Evolutionary conservation across 129 eudicot genomes (phyloP).

Genomic region (Artemisia annua): DNA sequence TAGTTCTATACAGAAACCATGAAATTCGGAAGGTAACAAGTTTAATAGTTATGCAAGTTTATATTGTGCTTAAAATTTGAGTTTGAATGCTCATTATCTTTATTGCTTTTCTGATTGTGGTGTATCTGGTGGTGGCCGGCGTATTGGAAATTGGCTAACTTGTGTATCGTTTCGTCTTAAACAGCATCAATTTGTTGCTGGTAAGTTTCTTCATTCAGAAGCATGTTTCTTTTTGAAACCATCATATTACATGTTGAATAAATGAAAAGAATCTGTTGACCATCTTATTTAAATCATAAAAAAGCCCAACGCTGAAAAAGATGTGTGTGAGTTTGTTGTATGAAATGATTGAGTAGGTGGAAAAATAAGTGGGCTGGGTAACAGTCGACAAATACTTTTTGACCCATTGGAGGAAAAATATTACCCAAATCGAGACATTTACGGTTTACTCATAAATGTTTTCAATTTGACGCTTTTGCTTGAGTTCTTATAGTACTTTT

Average conservation of each 20-base stretch:
- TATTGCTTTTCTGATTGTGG: constrained; percentile 13
- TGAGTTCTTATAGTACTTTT: background rate
- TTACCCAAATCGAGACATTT: too few relatives aligned
- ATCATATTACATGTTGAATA: background rate
- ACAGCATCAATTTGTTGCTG: constrained; percentile 99
- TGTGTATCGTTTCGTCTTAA: constrained; percentile 24
- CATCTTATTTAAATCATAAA: background rate
- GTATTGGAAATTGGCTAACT: constrained; percentile 33
- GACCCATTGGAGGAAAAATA: background rate
- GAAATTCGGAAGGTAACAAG: constrained; percentile 85
- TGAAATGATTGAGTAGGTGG: background rate
- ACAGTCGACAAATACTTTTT: background rate
- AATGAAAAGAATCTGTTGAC: background rate
- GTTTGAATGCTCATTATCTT: constrained; percentile 14
- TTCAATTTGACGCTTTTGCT: too few relatives aligned
- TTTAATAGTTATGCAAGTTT: constrained; percentile 11
- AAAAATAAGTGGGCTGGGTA: background rate
- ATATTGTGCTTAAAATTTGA: constrained; percentile 2
- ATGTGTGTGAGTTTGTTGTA: too few relatives aligned
- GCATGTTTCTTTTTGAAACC: background rate
- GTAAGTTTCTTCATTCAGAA: constrained; percentile 48
- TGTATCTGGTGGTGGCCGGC: constrained; percentile 36
- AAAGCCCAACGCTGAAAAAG: too few relatives aligned
- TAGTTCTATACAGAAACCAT: constrained; percentile 86
- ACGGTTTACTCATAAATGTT: too few relatives aligned